Percentiles rank a stretch among this genome's conserved stretches.
Conservation (phyloP, 176 grass and related monocot genomes). For the Melocanna baccifera region DNA sequence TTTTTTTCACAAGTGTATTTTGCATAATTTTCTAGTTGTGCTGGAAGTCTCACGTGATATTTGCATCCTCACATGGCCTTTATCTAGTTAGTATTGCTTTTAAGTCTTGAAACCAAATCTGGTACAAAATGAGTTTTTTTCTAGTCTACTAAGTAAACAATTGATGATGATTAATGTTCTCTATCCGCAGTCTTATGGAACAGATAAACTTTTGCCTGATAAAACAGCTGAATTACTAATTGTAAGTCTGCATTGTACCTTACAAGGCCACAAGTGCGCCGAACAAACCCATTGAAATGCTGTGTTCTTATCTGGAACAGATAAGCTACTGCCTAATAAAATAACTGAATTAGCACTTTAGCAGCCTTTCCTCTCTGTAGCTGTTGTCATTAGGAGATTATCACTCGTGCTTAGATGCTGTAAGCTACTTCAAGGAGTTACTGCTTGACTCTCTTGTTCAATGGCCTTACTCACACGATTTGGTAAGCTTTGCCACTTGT, state of each 20-base stretch:
- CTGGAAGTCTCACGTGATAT: background rate
- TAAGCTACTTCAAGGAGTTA: background rate
- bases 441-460: background rate
- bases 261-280: no score
- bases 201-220: no score
- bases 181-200: no score
- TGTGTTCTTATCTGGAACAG: background rate
- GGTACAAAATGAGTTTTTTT: no score
- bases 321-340: background rate
- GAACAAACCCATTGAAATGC: background rate
- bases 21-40: background rate
- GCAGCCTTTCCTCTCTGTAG: background rate
- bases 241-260: no score
- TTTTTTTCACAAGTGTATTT: background rate
- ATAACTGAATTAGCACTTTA: constrained; percentile 27
- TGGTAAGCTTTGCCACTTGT: background rate
- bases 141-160: no score
- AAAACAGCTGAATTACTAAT: no score
- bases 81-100: background rate
- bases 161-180: no score
- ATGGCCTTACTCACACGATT: background rate
- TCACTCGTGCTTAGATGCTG: background rate
- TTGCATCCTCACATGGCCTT: background rate
- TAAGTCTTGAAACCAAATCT: background rate
- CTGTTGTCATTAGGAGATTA: background rate